Conservation (phyloP, 2,329 filamentous ascomycete genomes). For the Aspergillus ochraceoroseus region DNA sequence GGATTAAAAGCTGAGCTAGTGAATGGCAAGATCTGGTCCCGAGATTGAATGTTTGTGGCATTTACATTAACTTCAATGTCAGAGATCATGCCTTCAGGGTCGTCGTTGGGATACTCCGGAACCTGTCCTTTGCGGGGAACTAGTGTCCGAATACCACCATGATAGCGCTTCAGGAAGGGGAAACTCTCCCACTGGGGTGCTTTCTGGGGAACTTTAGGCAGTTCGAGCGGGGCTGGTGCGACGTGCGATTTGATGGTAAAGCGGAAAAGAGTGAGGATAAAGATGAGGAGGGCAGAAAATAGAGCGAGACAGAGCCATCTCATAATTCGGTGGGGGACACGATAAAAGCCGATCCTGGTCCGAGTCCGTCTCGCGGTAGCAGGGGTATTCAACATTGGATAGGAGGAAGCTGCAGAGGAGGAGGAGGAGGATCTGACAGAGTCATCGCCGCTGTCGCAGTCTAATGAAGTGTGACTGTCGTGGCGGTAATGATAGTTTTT, state of each 20-base stretch:
- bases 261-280: constrained; percentile 70
- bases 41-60: constrained; percentile 21
- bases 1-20: constrained; percentile 59
- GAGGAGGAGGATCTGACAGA: constrained; percentile 44
- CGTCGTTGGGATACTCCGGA: constrained; percentile 71
- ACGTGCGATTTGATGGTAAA: constrained; percentile 55
- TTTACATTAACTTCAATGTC: constrained; percentile 37
- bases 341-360: constrained; percentile 47
- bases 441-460: constrained; percentile 29
- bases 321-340: constrained; percentile 66
- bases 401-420: constrained; percentile 51
- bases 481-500: constrained; percentile 22
- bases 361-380: constrained; percentile 35
- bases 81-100: constrained; percentile 53
- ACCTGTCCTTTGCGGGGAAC: constrained; percentile 61
- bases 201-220: constrained; percentile 57
- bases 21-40: constrained; percentile 32
- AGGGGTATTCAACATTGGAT: constrained; percentile 38
- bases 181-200: constrained; percentile 80
- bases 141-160: constrained; percentile 75
- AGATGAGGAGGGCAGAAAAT: constrained; percentile 64
- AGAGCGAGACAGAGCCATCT: constrained; percentile 72
- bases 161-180: constrained; percentile 79
- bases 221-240: constrained; percentile 30
- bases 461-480: constrained; percentile 25